A percentile compares a stretch with the other conserved stretches of the same genome.
phyloP scores from a whole-genome alignment of 306 rosid species.

The Crataegus laevigata region DNA sequence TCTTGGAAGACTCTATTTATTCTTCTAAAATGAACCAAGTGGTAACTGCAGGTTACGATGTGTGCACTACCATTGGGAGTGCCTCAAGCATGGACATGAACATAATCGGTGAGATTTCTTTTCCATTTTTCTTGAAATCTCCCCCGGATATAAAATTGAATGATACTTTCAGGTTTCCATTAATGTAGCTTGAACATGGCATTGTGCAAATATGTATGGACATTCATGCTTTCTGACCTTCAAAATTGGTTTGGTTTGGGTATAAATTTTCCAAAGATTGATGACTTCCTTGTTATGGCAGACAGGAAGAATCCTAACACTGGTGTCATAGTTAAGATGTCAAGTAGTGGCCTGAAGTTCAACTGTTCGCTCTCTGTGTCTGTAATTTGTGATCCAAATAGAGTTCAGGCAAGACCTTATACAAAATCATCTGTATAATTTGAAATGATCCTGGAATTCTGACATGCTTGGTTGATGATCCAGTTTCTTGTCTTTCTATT shows the following conservation, averaged over 20 bases:
- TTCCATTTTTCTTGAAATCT: background rate
- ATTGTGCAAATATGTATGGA: background rate
- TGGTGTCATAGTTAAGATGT: conserved; percentile 81
- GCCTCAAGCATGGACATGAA: conserved; percentile 40
- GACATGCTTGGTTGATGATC: conserved; percentile 8
- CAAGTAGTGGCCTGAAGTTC: conserved; percentile 35
- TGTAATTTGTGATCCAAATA: conserved; percentile 56
- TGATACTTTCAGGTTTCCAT: conserved; percentile 2
- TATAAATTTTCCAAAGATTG: conserved; percentile 4
- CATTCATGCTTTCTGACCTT: background rate
- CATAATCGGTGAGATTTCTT: conserved; percentile 52
- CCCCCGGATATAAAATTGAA: conserved; percentile 8
- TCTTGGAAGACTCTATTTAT: background rate
- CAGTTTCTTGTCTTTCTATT: conserved; percentile 24
- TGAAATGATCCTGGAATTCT: conserved; percentile 9
- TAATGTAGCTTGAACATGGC: conserved; percentile 13
- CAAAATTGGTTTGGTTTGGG: conserved; percentile 1
- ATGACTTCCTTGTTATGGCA: conserved; percentile 34
- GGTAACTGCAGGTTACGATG: conserved; percentile 71
- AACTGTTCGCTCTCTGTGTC: conserved; percentile 87
- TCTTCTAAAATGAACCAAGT: conserved; percentile 24
- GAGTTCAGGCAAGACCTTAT: conserved; percentile 50
- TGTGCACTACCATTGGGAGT: conserved; percentile 62
- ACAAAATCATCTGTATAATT: conserved; percentile 1
- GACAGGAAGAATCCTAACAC: conserved; percentile 62